These are phyloP conservation scores for Hirsutella thompsonii DNA, from an alignment of 2,329 filamentous ascomycete species.

Conservation along the genomic window DNA sequence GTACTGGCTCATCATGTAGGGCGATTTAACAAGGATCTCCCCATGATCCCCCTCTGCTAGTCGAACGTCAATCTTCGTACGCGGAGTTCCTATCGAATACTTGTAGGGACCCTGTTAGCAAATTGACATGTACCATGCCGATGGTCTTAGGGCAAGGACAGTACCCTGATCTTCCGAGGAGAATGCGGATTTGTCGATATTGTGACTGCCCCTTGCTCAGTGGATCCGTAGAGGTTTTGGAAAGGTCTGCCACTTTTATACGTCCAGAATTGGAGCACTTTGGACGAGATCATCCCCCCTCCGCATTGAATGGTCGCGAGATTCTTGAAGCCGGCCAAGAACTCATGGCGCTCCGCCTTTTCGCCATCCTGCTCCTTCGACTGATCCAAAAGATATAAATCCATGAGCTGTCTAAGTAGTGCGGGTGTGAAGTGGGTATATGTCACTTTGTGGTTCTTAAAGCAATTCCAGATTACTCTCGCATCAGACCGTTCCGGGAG, in stretches of 20 bases:
- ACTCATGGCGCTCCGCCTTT: conserved; percentile 1
- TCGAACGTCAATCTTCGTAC: conserved; percentile 4
- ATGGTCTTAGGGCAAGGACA: too few species aligned
- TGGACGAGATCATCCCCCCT: conserved; percentile 2
- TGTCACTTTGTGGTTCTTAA: conserved; percentile 5
- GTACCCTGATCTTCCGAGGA: too few species aligned
- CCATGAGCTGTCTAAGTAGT: conserved; percentile 7
- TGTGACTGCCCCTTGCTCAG: conserved; percentile 5
- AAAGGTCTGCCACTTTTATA: conserved; percentile 4
- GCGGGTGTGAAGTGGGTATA: conserved; percentile 5
- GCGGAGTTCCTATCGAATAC: conserved; percentile 4
- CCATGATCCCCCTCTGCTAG: conserved; percentile 8
- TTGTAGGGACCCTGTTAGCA: too few species aligned
- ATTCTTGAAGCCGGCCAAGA: conserved; percentile 3
- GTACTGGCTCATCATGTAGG: conserved; percentile 7
- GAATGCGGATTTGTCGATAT: too few species aligned
- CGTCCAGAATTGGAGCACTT: conserved; percentile 7
- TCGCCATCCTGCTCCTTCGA: too few species aligned
- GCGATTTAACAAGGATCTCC: conserved; percentile 8
- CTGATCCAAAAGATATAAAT: too few species aligned
- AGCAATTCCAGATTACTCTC: conserved; percentile 4
- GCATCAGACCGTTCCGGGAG: conserved; percentile 4
- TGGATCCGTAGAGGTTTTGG: conserved; percentile 6
- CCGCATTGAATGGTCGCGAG: conserved; percentile 1
- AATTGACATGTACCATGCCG: too few species aligned